Conservation (phyloP, 1,284 basidiomycete species). For the Prillingera fragicola region DNA sequence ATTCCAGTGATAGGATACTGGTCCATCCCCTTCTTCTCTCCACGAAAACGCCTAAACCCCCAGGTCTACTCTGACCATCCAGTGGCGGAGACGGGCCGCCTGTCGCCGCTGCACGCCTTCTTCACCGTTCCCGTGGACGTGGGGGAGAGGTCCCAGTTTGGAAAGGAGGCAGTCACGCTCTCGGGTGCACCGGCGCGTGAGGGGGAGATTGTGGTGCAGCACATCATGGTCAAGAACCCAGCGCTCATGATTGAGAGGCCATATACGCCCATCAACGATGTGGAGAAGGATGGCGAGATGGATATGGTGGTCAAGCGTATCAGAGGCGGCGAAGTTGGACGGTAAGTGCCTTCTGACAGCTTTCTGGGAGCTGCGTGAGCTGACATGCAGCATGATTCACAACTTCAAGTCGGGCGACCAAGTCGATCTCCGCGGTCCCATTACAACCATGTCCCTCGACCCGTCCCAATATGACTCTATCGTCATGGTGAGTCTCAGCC, state of each 20-base stretch:
- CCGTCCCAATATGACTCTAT: constrained; percentile 35
- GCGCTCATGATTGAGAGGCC: constrained; percentile 46
- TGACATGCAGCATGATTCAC: constrained; percentile 33
- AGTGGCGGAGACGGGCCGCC: constrained; percentile 12
- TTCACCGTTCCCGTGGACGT: constrained; percentile 14
- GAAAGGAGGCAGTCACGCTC: neutral
- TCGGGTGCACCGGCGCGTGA: constrained; percentile 14
- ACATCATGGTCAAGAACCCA: constrained; percentile 44
- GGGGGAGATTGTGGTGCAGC: constrained; percentile 35
- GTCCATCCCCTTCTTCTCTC: neutral
- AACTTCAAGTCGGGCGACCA: constrained; percentile 28
- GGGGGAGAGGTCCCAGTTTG: constrained; percentile 5
- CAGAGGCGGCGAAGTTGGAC: constrained; percentile 44
- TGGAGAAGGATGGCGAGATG: constrained; percentile 28
- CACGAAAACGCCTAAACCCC: constrained; percentile 15
- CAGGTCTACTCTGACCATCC: constrained; percentile 36
- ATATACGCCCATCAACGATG: constrained; percentile 46
- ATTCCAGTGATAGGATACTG: constrained; percentile 7
- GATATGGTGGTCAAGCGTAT: constrained; percentile 44
- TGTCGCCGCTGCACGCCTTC: constrained; percentile 32
- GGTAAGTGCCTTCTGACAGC: constrained; percentile 25
- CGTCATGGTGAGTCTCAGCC: constrained; percentile 32
- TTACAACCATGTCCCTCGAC: constrained; percentile 35
- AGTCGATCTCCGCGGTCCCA: constrained; percentile 43
- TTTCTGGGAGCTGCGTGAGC: neutral